These are phyloP conservation scores for Golubevia pallescens DNA, from an alignment of 1,284 basidiomycete species.

Conservation along the genomic window DNA sequence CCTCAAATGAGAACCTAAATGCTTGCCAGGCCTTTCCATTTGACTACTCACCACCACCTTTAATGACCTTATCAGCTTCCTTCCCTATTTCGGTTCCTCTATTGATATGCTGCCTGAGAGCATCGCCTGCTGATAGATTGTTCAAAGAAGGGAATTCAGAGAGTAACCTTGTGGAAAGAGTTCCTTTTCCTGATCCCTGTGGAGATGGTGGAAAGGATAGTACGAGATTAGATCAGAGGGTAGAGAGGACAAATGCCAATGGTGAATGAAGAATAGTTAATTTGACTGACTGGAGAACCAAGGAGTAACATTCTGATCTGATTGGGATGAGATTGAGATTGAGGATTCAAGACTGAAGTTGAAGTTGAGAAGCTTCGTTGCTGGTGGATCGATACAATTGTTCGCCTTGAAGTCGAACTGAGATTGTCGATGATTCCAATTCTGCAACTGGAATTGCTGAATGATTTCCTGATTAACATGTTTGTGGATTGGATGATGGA, in stretches of 20 bases:
- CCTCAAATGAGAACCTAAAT: too few species aligned
- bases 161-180: constrained; percentile 42
- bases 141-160: constrained; percentile 22
- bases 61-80: constrained; percentile 40
- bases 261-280: too few species aligned
- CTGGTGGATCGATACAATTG: too few species aligned
- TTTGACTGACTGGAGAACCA: too few species aligned
- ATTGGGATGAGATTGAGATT: neutral
- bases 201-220: too few species aligned
- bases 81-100: constrained; percentile 38
- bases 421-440: neutral
- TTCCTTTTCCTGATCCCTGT: constrained; percentile 58
- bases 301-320: neutral
- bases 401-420: neutral
- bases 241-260: neutral
- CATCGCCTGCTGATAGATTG: constrained; percentile 47
- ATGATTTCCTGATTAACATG: neutral
- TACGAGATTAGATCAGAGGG: neutral
- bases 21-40: too few species aligned
- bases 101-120: constrained; percentile 48
- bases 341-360: neutral
- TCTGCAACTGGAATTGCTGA: neutral
- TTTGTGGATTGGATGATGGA: too few species aligned
- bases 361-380: neutral
- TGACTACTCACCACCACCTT: constrained; percentile 25